Conservation (phyloP, 177 flowering plant genomes). For the Vitis hybrid region DNA sequence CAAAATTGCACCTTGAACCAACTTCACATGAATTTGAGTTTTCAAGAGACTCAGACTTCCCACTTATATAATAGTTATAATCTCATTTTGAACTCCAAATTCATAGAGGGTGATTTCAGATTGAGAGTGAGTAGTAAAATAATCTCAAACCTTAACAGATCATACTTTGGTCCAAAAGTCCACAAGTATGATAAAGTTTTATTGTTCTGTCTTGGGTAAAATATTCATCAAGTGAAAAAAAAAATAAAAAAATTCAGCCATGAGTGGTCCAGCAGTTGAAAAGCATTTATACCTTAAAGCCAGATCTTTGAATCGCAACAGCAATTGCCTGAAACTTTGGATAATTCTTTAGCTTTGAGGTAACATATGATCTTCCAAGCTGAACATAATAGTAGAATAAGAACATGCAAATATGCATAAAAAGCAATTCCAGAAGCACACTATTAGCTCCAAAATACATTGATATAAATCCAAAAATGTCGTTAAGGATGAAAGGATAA, state of each 20-base stretch:
- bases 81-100: no score
- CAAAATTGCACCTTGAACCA: no score
- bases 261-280: not conserved
- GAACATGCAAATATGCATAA: not conserved
- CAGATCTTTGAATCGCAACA: slow-evolving; percentile 78
- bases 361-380: slow-evolving; percentile 79
- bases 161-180: no score
- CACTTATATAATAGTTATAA: no score
- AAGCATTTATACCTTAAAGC: slow-evolving; percentile 60
- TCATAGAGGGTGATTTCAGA: no score
- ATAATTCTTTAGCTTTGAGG: slow-evolving; percentile 79
- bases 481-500: not conserved
- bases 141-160: no score
- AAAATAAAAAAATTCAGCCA: not conserved
- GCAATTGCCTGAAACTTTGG: slow-evolving; percentile 83
- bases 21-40: no score
- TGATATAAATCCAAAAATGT: not conserved
- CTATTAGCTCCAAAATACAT: not conserved
- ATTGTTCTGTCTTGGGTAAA: not conserved
- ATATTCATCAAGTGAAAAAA: not conserved
- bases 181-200: no score
- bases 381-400: slow-evolving; percentile 22
- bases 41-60: no score
- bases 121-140: no score
- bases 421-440: not conserved